A percentile compares a stretch with the other conserved stretches of the same genome.
Conservation (phyloP, 495 filamentous ascomycete genomes). For the Margaritispora aquatica region DNA sequence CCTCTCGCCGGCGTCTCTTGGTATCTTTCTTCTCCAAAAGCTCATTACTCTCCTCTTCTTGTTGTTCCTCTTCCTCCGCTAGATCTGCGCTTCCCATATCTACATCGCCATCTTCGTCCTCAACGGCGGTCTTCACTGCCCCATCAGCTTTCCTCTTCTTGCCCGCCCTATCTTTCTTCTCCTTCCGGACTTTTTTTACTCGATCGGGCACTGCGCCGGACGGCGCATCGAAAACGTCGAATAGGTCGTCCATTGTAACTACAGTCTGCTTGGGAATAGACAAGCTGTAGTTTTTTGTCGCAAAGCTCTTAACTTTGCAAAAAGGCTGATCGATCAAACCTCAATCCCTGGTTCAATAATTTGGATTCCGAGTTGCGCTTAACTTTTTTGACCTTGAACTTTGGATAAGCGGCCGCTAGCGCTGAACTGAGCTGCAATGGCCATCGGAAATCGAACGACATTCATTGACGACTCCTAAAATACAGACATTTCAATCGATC, state of each 20-base stretch:
- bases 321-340: background rate
- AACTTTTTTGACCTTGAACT: background rate
- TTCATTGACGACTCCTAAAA: background rate
- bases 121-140: conserved; percentile 51
- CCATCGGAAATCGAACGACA: conserved; percentile 8
- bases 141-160: conserved; percentile 84
- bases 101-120: conserved; percentile 35
- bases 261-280: background rate
- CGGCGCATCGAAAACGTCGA: conserved; percentile 72
- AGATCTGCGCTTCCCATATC: conserved; percentile 35
- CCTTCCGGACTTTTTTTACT: conserved; percentile 29
- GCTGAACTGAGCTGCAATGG: background rate
- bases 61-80: too few relatives aligned
- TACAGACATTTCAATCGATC: conserved; percentile 18
- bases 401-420: background rate
- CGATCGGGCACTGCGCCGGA: conserved; percentile 30
- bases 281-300: background rate
- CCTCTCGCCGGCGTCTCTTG: conserved; percentile 73
- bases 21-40: conserved; percentile 40
- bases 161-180: conserved; percentile 33
- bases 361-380: background rate
- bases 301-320: background rate
- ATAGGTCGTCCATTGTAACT: conserved; percentile 48
- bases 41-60: conserved; percentile 32
- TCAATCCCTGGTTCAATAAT: background rate